These are phyloP conservation scores for Nicotiana rustica DNA, from an alignment of 305 asterid genomes.

Conservation along the genomic window DNA sequence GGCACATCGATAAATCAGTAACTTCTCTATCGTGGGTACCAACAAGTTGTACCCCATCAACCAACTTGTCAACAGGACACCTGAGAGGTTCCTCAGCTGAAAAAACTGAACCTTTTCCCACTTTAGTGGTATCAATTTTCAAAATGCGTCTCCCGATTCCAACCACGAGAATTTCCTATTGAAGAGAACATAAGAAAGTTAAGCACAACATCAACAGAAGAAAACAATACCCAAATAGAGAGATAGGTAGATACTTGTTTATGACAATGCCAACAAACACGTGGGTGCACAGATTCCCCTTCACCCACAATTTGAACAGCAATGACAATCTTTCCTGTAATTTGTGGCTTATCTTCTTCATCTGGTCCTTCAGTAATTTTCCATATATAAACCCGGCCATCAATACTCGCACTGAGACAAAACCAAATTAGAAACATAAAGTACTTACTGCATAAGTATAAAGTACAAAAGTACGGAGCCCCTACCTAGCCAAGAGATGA, in stretches of 20 bases:
- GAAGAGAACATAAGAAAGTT: constrained; percentile 36
- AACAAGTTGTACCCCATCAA: constrained; percentile 85
- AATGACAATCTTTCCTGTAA: constrained; percentile 69
- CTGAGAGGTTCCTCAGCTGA: constrained; percentile 85
- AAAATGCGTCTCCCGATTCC: constrained; percentile 77
- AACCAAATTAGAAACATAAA: constrained; percentile 42
- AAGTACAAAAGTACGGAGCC: constrained; percentile 35
- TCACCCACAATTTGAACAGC: constrained; percentile 86
- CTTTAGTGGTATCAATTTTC: constrained; percentile 84
- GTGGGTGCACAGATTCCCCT: constrained; percentile 82
- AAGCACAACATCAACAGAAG: constrained; percentile 27
- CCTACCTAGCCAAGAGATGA: constrained; percentile 91
- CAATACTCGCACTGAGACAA: constrained; percentile 79
- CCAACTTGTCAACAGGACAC: constrained; percentile 74
- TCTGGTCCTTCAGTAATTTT: constrained; percentile 90
- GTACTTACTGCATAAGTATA: constrained; percentile 34
- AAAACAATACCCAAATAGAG: constrained; percentile 19
- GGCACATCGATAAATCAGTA: constrained; percentile 95
- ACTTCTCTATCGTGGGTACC: constrained; percentile 95
- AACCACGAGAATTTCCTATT: constrained; percentile 88
- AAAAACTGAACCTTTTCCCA: constrained; percentile 75
- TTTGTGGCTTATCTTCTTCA: constrained; percentile 90
- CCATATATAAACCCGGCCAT: constrained; percentile 94
- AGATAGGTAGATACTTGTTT: constrained; percentile 64
- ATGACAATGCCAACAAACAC: constrained; percentile 98